Conservation (phyloP, 1,284 basidiomycete genomes). For the Phellinidium pouzarii region DNA sequence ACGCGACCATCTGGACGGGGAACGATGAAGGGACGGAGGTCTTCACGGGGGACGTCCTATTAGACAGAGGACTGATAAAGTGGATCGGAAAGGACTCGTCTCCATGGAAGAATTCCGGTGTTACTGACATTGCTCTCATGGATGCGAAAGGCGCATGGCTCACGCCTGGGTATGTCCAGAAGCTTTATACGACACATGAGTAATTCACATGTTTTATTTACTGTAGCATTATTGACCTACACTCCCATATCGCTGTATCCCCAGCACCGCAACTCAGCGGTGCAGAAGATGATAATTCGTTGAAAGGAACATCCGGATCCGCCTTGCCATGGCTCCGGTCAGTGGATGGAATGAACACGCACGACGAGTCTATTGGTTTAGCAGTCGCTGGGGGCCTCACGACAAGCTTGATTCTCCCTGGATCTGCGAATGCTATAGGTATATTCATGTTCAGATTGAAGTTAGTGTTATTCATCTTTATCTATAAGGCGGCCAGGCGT, state of each 20-base stretch:
- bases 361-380: slow-evolving; percentile 29
- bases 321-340: slow-evolving; percentile 34
- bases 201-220: background rate
- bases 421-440: slow-evolving; percentile 34
- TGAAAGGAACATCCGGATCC: slow-evolving; percentile 25
- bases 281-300: slow-evolving; percentile 26
- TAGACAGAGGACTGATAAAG: slow-evolving; percentile 34
- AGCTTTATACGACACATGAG: background rate
- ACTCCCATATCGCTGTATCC: slow-evolving; percentile 43
- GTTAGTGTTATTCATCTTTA: background rate
- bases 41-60: slow-evolving; percentile 31
- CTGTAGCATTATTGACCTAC: slow-evolving; percentile 36
- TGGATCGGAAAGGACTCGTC: slow-evolving; percentile 16
- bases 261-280: slow-evolving; percentile 32
- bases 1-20: slow-evolving; percentile 58
- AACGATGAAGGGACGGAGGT: slow-evolving; percentile 29
- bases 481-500: slow-evolving; percentile 31
- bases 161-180: slow-evolving; percentile 20
- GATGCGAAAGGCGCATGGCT: slow-evolving; percentile 22
- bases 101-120: slow-evolving; percentile 4
- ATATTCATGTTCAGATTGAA: slow-evolving; percentile 7
- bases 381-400: slow-evolving; percentile 36
- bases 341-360: slow-evolving; percentile 35
- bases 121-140: slow-evolving; percentile 7
- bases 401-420: slow-evolving; percentile 34